These are phyloP conservation scores for Myxozyma mucilagina DNA, from an alignment of 805 yeast genomes.

Conservation along the genomic window DNA sequence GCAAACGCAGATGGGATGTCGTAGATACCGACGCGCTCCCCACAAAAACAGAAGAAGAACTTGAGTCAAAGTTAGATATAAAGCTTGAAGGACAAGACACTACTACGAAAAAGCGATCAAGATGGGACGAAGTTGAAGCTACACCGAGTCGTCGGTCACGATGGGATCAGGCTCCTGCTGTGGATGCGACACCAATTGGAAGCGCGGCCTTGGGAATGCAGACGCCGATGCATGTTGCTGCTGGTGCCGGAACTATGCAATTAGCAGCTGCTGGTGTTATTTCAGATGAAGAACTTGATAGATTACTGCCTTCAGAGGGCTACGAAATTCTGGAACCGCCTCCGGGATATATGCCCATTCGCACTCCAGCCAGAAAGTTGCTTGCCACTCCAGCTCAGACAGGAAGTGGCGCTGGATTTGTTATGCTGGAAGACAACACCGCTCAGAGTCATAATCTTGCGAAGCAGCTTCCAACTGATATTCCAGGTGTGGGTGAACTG, in stretches of 20 bases:
- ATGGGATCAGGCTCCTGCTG: constrained; percentile 40
- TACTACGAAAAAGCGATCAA: constrained; percentile 30
- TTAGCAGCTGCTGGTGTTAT: constrained; percentile 35
- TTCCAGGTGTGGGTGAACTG: constrained; percentile 66
- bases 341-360: constrained; percentile 44
- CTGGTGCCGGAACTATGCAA: constrained; percentile 1
- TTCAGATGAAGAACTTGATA: constrained; percentile 50
- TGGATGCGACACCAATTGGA: constrained; percentile 26
- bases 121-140: constrained; percentile 33
- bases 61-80: constrained; percentile 42
- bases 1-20: constrained; percentile 41
- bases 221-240: constrained; percentile 33
- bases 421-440: constrained; percentile 54
- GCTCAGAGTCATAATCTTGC: constrained; percentile 40
- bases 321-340: constrained; percentile 51
- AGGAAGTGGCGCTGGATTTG: constrained; percentile 41
- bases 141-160: constrained; percentile 33
- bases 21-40: constrained; percentile 23
- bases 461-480: constrained; percentile 46
- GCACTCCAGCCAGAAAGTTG: constrained; percentile 44
- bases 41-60: constrained; percentile 28
- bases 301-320: constrained; percentile 53
- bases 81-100: constrained; percentile 2
- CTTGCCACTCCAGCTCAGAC: constrained; percentile 34
- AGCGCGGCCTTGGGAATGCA: constrained; percentile 30